Base-by-base conservation (phyloP, 495 filamentous ascomycete genomes). In the Cercophora newfieldiana region DNA sequence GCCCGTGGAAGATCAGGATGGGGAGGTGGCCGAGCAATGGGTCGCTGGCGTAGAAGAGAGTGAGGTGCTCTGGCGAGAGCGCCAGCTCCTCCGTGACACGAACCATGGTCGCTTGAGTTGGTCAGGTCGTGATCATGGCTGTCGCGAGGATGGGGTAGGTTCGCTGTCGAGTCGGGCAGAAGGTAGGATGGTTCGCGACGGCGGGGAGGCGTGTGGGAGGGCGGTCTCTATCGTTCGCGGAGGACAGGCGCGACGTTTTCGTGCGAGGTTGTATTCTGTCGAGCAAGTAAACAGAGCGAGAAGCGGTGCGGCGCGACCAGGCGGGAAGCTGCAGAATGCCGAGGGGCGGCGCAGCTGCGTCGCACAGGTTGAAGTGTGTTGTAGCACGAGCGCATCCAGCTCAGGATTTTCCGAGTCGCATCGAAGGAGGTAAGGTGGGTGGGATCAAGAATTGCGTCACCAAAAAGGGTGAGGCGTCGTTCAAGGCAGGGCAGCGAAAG, bases 1-100 rank as follows among this genome's bases (percentile, higher is more conserved):
- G 84, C 4, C 94, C 93, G 75, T 96, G 89, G 81, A 96, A 95
- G 72, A 95, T 83, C 28, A 97, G 80, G 64, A 96, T 79, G 16
- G 88, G 88, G 7, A 87, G 80, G 62, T 92, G 86, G 65, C 89
- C 87, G 24, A 95, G 84, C 68, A 90, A 83, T 8, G 89, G 84
- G 79, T 96, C 92, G 72, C 86, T 89, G 71, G 89, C 87, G 79
- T 92, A 87, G 81, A 93, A 95, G 64, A 94, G 89, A 68, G 84
- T 86, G 78, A 95, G 84, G 65, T 89, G 84, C 73, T 92, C 90
- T 77, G 89, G 81, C 73, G 90, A 88, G 77, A 94, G 82, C 62
- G 84, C 82, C 77, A 88, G 82, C 73, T 86, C 83, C 68, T 87
- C 82, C 66, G 80, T 85, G 75, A 91, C 82, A 81, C 85, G 81